Evolutionary conservation across 2,329 filamentous ascomycete species (phyloP).

Genomic region (Cercospora sp.): DNA sequence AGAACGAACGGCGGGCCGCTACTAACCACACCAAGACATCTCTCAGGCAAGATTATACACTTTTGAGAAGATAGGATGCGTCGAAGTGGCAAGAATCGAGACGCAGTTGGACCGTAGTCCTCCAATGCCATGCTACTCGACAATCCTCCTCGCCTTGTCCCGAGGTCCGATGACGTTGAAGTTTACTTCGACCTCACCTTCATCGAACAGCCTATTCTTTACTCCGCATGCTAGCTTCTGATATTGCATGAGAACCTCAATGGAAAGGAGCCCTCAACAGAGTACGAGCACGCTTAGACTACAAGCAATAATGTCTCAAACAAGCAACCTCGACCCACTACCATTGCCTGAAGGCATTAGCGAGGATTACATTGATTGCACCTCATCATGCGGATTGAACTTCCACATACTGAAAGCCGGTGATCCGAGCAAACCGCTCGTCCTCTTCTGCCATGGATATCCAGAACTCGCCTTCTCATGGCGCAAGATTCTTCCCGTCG

Average conservation of each 20-base stretch:
- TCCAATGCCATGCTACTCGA: neutral
- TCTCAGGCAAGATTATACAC: too few species aligned
- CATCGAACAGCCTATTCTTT: neutral
- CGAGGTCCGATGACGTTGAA: constrained; percentile 8
- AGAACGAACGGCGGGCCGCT: too few species aligned
- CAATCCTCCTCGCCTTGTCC: constrained; percentile 9
- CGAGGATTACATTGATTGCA: constrained; percentile 59
- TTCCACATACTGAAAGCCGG: constrained; percentile 63
- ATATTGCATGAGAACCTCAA: neutral
- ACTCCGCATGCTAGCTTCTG: neutral
- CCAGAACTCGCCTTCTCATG: constrained; percentile 70
- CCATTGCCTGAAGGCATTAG: constrained; percentile 58
- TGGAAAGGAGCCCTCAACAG: neutral
- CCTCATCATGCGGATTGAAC: constrained; percentile 54
- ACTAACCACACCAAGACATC: too few species aligned
- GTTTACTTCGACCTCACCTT: neutral
- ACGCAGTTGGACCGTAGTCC: neutral
- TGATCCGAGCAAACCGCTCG: constrained; percentile 52
- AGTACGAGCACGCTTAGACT: neutral
- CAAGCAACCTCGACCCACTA: constrained; percentile 44
- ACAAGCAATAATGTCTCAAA: constrained; percentile 17
- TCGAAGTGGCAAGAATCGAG: neutral
- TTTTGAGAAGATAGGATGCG: neutral
- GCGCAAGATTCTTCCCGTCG: constrained; percentile 60
- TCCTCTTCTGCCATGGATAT: constrained; percentile 66